Conservation (phyloP, 2,329 filamentous ascomycete species). For the Penicillium brevicompactum region DNA sequence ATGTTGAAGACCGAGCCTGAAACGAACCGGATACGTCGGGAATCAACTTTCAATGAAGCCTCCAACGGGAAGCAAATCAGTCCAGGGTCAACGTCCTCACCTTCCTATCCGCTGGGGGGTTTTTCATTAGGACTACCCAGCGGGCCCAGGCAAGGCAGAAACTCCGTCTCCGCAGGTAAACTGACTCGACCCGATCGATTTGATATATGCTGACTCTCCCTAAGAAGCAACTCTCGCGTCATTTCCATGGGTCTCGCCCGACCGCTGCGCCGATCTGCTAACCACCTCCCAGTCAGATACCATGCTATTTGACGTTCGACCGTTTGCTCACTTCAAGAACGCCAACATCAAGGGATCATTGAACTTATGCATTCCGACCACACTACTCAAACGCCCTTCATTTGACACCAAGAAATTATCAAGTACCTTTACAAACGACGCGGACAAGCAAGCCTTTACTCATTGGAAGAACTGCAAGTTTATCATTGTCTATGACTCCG, state of each 20-base stretch:
- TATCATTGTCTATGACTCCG: conserved; percentile 85
- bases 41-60: conserved; percentile 21
- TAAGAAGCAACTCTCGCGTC: conserved; percentile 6
- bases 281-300: conserved; percentile 55
- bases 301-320: conserved; percentile 81
- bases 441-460: conserved; percentile 72
- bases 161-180: conserved; percentile 9
- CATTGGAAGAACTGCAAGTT: conserved; percentile 73
- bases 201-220: conserved; percentile 6
- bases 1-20: conserved; percentile 56
- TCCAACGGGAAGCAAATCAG: conserved; percentile 12
- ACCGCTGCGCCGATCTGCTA: conserved; percentile 60
- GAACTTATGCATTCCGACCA: conserved; percentile 94
- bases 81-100: conserved; percentile 3
- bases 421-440: conserved; percentile 76
- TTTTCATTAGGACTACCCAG: neutral
- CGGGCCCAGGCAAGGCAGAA: conserved; percentile 1
- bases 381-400: conserved; percentile 83
- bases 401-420: conserved; percentile 87
- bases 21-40: conserved; percentile 20
- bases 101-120: neutral
- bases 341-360: conserved; percentile 78
- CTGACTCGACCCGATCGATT: neutral
- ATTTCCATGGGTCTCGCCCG: conserved; percentile 50
- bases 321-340: conserved; percentile 77